A percentile compares a stretch with the other conserved stretches of the same genome.
phyloP scores from a whole-genome alignment of 2,329 filamentous ascomycete species.

The Canariomyces notabilis region DNA sequence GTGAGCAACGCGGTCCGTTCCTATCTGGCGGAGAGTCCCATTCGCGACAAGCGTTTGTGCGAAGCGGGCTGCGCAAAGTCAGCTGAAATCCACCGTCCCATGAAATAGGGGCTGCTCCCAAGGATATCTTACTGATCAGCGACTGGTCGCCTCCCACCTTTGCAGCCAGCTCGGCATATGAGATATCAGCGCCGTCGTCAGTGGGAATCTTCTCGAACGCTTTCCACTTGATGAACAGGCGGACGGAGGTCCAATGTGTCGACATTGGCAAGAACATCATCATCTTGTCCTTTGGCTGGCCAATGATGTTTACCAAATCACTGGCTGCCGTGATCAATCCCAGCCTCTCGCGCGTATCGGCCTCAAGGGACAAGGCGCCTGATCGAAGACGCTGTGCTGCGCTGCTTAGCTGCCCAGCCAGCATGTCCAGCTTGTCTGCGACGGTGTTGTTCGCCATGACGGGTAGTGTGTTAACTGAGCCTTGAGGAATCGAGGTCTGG shows the following conservation, averaged over 20 bases:
- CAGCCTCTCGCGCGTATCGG: background rate
- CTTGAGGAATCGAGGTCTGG: too few relatives aligned
- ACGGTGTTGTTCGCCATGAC: background rate
- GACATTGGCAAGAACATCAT: conserved; percentile 9
- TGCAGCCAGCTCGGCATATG: conserved; percentile 27
- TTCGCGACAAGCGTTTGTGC: conserved; percentile 19
- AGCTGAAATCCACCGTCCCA: background rate
- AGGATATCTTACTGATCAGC: conserved; percentile 25
- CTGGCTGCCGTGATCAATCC: conserved; percentile 8
- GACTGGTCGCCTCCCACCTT: conserved; percentile 26
- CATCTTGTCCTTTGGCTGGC: conserved; percentile 17
- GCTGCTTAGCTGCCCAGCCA: conserved; percentile 1
- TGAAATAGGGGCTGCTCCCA: background rate
- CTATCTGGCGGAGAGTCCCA: conserved; percentile 20
- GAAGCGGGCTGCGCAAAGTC: conserved; percentile 18
- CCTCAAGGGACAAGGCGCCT: conserved; percentile 1
- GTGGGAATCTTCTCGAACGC: conserved; percentile 31
- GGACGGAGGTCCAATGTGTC: conserved; percentile 20
- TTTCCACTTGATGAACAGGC: conserved; percentile 31
- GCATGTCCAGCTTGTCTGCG: conserved; percentile 1
- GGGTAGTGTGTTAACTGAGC: background rate
- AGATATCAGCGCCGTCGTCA: conserved; percentile 21
- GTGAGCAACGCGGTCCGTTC: conserved; percentile 22
- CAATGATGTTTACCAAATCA: conserved; percentile 8
- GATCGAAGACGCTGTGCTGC: conserved; percentile 4